Evolutionary conservation across 1,139 yeast species (phyloP).

Genomic region (Hanseniaspora gamundiae): DNA sequence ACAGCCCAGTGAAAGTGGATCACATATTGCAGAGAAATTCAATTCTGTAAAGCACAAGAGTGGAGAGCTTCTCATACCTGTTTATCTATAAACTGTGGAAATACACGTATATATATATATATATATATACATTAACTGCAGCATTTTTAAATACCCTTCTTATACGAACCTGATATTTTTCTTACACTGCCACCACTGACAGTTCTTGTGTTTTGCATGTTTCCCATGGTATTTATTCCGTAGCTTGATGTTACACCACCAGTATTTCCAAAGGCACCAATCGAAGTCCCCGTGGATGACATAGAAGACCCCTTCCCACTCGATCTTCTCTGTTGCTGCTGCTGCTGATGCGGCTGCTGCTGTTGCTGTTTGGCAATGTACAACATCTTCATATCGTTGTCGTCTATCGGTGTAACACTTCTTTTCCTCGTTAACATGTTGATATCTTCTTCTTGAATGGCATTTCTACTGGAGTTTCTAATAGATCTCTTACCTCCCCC

Average conservation of each 20-base stretch:
- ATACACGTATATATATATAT: neutral
- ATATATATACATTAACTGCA: too few relatives aligned
- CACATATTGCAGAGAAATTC: constrained; percentile 17
- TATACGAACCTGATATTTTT: constrained; percentile 6
- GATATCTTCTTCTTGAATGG: constrained; percentile 11
- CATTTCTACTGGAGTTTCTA: constrained; percentile 14
- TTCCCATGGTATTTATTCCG: too few relatives aligned
- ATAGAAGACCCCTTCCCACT: neutral
- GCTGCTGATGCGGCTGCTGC: too few relatives aligned
- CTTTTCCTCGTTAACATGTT: constrained; percentile 6
- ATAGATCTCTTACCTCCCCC: neutral
- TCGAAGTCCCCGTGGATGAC: neutral
- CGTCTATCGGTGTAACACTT: constrained; percentile 5
- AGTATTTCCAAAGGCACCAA: too few relatives aligned
- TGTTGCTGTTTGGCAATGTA: constrained; percentile 8
- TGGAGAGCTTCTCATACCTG: neutral
- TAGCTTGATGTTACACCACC: too few relatives aligned
- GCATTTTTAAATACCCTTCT: neutral
- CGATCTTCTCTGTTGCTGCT: too few relatives aligned
- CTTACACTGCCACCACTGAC: constrained; percentile 7
- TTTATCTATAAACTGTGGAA: neutral
- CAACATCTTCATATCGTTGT: constrained; percentile 7
- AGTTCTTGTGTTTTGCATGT: constrained; percentile 5
- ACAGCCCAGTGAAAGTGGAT: constrained; percentile 26
- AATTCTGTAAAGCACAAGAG: constrained; percentile 1